Conservation (phyloP, 352 stramenopile species). For the Pythium brassicae region DNA sequence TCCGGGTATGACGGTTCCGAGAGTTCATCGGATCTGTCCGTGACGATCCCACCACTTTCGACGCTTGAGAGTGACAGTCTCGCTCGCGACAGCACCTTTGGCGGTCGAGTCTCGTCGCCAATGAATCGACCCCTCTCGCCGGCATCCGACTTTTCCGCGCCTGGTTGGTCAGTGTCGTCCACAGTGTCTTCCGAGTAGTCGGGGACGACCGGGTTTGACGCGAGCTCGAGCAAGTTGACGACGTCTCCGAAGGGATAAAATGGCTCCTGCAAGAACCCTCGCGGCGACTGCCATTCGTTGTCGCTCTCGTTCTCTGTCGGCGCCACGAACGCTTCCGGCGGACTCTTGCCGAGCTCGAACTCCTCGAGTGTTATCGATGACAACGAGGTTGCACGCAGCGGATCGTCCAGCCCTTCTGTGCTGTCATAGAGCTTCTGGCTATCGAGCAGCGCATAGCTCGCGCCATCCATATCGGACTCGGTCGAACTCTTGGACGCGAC, state of each 20-base stretch:
- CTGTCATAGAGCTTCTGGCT: constrained; percentile 10
- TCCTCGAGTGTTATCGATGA: constrained; percentile 54
- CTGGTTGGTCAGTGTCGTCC: not conserved
- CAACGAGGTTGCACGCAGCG: constrained; percentile 3
- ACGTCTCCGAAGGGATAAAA: not conserved
- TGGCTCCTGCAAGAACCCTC: constrained; percentile 5
- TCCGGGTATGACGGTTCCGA: too few relatives aligned
- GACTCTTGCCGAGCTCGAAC: constrained; percentile 41
- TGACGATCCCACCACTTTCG: too few relatives aligned
- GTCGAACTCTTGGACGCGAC: constrained; percentile 5
- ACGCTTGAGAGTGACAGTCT: not conserved
- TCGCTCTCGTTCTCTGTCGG: not conserved
- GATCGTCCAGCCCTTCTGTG: constrained; percentile 24
- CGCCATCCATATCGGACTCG: not conserved
- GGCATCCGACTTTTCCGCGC: constrained; percentile 5
- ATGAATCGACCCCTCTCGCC: not conserved
- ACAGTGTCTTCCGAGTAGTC: constrained; percentile 6
- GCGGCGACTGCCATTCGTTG: not conserved
- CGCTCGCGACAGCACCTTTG: not conserved
- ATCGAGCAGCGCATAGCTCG: constrained; percentile 1
- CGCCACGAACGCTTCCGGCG: constrained; percentile 10
- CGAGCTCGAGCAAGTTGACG: constrained; percentile 20
- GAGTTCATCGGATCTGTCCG: too few relatives aligned
- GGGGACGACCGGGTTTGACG: constrained; percentile 23
- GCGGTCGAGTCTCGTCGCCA: too few relatives aligned